Conservation (phyloP, 495 filamentous ascomycete genomes). For the Cudoniella acicularis region DNA sequence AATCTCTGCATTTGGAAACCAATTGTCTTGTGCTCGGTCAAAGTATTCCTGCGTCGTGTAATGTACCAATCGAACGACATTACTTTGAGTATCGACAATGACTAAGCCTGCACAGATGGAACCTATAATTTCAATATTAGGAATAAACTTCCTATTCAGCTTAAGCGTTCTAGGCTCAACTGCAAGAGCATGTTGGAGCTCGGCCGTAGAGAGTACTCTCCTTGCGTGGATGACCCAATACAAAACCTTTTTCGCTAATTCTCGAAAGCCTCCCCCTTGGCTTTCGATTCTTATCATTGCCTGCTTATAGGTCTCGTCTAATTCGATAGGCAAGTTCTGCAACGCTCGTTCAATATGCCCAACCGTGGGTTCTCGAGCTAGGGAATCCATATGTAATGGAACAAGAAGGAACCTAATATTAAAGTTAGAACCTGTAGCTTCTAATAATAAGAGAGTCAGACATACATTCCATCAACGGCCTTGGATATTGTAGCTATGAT, state of each 20-base stretch:
- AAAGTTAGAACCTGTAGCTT: no score
- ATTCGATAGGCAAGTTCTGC: neutral
- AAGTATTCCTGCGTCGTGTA: constrained; percentile 55
- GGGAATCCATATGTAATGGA: no score
- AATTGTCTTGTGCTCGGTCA: constrained; percentile 28
- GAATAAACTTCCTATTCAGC: constrained; percentile 30
- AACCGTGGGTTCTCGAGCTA: constrained; percentile 5
- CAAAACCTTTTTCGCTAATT: constrained; percentile 14
- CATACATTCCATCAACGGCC: no score
- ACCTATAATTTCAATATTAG: constrained; percentile 29
- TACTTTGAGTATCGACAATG: constrained; percentile 42
- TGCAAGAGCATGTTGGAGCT: constrained; percentile 20
- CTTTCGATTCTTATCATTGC: constrained; percentile 19
- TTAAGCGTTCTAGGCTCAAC: constrained; percentile 18
- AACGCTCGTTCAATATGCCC: neutral
- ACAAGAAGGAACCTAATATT: no score
- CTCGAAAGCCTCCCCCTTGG: no score
- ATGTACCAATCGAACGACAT: constrained; percentile 50
- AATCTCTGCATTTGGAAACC: constrained; percentile 34
- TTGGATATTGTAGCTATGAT: no score
- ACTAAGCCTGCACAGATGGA: constrained; percentile 52
- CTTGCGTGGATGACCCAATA: constrained; percentile 19
- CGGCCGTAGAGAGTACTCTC: constrained; percentile 15
- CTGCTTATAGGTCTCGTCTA: constrained; percentile 11
- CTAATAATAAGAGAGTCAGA: no score